Percentiles rank a stretch among this genome's conserved stretches.
Conservation (phyloP, 495 filamentous ascomycete species). For the Aspergillus sclerotioniger region DNA sequence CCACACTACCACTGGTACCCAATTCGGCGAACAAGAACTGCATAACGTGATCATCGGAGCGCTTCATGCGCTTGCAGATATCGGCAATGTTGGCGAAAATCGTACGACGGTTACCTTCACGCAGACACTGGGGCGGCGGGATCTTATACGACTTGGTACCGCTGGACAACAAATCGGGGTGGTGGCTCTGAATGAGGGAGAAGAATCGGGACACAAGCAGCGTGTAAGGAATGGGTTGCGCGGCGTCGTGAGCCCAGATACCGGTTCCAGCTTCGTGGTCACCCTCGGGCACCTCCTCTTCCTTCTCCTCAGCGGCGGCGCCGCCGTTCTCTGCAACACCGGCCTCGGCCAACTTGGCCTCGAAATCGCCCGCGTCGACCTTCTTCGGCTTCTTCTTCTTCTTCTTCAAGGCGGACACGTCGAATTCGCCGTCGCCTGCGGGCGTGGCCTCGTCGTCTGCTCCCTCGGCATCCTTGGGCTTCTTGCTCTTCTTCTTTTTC, state of each 20-base stretch:
- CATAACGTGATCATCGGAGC: conserved; percentile 94
- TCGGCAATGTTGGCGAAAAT: conserved; percentile 97
- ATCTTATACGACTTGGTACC: conserved; percentile 97
- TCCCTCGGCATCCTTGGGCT: conserved; percentile 57
- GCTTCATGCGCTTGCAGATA: conserved; percentile 93
- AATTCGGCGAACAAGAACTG: conserved; percentile 96
- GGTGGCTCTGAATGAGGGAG: conserved; percentile 82
- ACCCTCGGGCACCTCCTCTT: conserved; percentile 57
- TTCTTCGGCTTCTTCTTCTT: conserved; percentile 91
- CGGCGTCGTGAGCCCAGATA: conserved; percentile 83
- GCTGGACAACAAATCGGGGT: conserved; percentile 86
- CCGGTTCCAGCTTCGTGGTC: conserved; percentile 90
- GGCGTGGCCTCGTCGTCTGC: conserved; percentile 55
- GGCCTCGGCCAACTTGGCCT: conserved; percentile 74
- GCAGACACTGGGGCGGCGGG: conserved; percentile 95
- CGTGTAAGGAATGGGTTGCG: conserved; percentile 74
- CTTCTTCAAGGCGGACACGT: conserved; percentile 80
- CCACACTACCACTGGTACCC: conserved; percentile 91
- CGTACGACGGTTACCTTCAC: conserved; percentile 99
- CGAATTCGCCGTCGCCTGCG: conserved; percentile 65
- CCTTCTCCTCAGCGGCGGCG: conserved; percentile 52
- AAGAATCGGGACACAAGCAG: conserved; percentile 88
- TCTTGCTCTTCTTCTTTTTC: conserved; percentile 80
- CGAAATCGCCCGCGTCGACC: conserved; percentile 71
- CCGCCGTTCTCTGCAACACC: conserved; percentile 54